Evolutionary conservation across 805 yeast species (phyloP), one percentile per base, ranked within the genome.

Genomic region (Wickerhamomyces sydowiorum): DNA sequence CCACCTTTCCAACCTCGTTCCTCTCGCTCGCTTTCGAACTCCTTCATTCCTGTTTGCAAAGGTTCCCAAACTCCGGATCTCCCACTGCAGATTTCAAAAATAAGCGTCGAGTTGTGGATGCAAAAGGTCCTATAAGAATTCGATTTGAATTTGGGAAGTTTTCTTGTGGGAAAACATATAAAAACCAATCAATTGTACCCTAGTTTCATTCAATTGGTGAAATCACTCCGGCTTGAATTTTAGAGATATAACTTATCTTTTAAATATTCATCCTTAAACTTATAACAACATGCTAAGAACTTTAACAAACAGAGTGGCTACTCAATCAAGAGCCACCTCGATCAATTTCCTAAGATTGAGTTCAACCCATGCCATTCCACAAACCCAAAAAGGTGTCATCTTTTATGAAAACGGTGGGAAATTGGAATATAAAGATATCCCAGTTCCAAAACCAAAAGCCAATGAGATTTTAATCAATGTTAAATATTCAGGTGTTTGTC

Each of bases 401-500:
- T 82, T 82, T 65, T 81, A 81, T 62, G 75, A 72, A 59, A 67
- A 70, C 67, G 77, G 78, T 49, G 88, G 88, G 54, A 73, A 76
- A 45, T 65, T 85, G 52, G 63, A 66, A 48, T 82, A 80, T 73
- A 75, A 75, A 60, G 89, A 86, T 54, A 77, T 86, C 48, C 84
- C 90, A 41, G 91, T 86, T 43, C 95, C 95, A 56, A 66, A 62
- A 38, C 95, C 95, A 56, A 82, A 76, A 60, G 68, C 86, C 46
- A 82, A 80, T 60, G 90, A 87, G 67, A 72, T 87, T 52, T 74
- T 88, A 62, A 72, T 88, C 67, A 80, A 88, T 64, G 80, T 88
- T 65, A 80, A 79, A 69, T 87, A 81, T 74, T 79, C 95, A 22
- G 96, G 96, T 67, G 95, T 87, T 43, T 87, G 96, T 69, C 96